Conservation (phyloP, 176 grass and related monocot genomes). For the Coix lacrymajobi region DNA sequence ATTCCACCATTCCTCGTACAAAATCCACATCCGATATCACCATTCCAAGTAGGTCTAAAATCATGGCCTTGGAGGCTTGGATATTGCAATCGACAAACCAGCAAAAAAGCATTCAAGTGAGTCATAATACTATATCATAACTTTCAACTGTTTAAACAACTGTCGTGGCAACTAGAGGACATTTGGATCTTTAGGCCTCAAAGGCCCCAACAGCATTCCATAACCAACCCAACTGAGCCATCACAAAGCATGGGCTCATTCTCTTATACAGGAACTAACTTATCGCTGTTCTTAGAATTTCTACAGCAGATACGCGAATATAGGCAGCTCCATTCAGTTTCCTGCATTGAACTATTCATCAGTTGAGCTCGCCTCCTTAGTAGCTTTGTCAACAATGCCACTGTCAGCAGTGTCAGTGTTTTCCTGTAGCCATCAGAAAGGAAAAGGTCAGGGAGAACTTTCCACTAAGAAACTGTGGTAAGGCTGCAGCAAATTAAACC, state of each 20-base stretch:
- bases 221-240: background rate
- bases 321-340: background rate
- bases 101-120: background rate
- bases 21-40: background rate
- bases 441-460: background rate
- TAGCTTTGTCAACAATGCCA: background rate
- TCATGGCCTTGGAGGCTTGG: background rate
- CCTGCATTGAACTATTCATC: background rate
- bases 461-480: background rate
- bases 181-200: background rate
- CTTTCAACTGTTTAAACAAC: background rate
- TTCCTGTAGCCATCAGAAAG: conserved; percentile 17
- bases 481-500: background rate
- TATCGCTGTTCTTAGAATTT: background rate
- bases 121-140: background rate
- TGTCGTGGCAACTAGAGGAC: background rate
- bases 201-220: background rate
- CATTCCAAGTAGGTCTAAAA: background rate
- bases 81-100: background rate
- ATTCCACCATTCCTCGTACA: background rate
- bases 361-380: background rate
- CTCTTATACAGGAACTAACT: background rate
- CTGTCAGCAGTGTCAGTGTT: background rate
- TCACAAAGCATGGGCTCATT: conserved; percentile 7
- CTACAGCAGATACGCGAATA: background rate